phyloP scores from a whole-genome alignment of 495 filamentous ascomycete genomes.

The Aspergillus nanangensis region DNA sequence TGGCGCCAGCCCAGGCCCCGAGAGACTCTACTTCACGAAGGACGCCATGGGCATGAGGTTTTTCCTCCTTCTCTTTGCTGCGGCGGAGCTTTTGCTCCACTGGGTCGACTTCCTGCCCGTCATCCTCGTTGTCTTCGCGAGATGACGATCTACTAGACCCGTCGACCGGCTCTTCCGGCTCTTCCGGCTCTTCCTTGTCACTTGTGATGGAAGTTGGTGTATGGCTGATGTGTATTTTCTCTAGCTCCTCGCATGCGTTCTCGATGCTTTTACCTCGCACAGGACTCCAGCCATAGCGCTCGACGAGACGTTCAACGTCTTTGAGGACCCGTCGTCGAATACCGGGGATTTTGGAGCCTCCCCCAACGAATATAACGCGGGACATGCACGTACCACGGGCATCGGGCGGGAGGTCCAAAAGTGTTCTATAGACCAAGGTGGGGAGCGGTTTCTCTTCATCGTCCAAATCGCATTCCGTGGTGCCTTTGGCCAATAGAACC shows the following conservation, averaged over 20 bases:
- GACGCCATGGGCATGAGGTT: constrained; percentile 48
- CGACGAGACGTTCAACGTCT: constrained; percentile 63
- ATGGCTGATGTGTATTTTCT: constrained; percentile 33
- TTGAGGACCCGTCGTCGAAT: constrained; percentile 73
- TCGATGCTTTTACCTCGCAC: constrained; percentile 60
- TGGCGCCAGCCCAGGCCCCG: constrained; percentile 86
- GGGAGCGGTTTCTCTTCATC: constrained; percentile 80
- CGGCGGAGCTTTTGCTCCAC: constrained; percentile 59
- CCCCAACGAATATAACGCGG: constrained; percentile 83
- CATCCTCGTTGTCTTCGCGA: constrained; percentile 29
- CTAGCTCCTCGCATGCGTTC: constrained; percentile 48
- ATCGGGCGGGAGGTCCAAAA: constrained; percentile 75
- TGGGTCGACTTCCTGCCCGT: constrained; percentile 51
- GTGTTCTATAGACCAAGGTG: constrained; percentile 66
- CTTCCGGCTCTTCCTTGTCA: constrained; percentile 8
- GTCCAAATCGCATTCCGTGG: constrained; percentile 57
- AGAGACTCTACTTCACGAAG: constrained; percentile 77
- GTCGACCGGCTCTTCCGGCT: too few species aligned
- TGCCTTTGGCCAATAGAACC: constrained; percentile 60
- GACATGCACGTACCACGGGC: constrained; percentile 82
- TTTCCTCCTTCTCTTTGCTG: constrained; percentile 40
- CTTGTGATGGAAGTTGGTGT: constrained; percentile 12
- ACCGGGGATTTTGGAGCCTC: constrained; percentile 74
- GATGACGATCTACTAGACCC: background rate
- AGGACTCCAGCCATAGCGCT: constrained; percentile 70